Evolutionary conservation across 2,329 filamentous ascomycete species (phyloP).

Genomic region (Pyrenophora seminiperda): DNA sequence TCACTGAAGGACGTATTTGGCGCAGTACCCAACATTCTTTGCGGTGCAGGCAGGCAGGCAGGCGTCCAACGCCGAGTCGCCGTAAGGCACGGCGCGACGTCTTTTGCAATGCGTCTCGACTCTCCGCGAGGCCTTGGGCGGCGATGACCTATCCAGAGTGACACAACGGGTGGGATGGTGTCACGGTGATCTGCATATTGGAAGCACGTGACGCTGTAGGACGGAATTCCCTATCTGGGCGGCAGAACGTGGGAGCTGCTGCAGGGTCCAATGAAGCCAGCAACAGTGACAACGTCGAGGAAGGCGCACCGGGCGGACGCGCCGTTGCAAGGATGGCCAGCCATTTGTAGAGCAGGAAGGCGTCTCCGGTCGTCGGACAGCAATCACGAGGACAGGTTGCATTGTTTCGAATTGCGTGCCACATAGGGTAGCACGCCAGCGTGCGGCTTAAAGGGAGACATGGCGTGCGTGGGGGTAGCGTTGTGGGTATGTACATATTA

Average conservation of each 20-base stretch:
- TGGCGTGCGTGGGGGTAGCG: conserved; percentile 17
- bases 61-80: background rate
- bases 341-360: conserved; percentile 8
- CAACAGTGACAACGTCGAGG: background rate
- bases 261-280: conserved; percentile 37
- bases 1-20: background rate
- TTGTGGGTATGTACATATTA: too few species aligned
- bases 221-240: conserved; percentile 11
- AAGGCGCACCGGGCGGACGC: conserved; percentile 8
- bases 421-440: background rate
- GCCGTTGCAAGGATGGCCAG: conserved; percentile 10
- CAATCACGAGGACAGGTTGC: conserved; percentile 25
- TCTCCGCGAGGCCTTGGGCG: conserved; percentile 1
- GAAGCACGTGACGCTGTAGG: conserved; percentile 11
- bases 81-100: background rate
- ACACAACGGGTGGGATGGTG: conserved; percentile 21
- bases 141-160: conserved; percentile 13
- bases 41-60: conserved; percentile 6
- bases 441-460: conserved; percentile 4
- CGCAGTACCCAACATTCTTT: too few species aligned
- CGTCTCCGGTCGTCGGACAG: conserved; percentile 21
- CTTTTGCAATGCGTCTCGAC: too few species aligned
- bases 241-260: conserved; percentile 28
- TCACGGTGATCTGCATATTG: conserved; percentile 17
- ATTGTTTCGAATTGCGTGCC: conserved; percentile 14